Evolutionary conservation across 176 grass and related monocot genomes (phyloP).

Genomic region (Juncus inflexus): DNA sequence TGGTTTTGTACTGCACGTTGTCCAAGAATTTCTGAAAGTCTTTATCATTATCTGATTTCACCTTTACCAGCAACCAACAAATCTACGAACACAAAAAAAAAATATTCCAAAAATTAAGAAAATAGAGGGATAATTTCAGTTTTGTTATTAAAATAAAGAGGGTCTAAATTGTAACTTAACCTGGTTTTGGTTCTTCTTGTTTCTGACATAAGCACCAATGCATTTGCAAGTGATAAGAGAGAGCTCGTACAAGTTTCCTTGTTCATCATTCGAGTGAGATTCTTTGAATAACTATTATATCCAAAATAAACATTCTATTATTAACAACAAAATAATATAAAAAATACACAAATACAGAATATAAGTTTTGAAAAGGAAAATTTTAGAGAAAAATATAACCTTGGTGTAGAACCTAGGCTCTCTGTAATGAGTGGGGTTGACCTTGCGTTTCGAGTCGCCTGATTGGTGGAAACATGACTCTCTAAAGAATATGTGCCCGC

Average conservation of each 20-base stretch:
- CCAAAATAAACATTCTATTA: neutral
- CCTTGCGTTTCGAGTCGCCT: slow-evolving; percentile 94
- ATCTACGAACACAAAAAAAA: slow-evolving; percentile 38
- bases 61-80: slow-evolving; percentile 90
- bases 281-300: slow-evolving; percentile 75
- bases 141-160: too few relatives aligned
- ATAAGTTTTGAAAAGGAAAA: neutral
- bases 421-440: slow-evolving; percentile 88
- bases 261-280: slow-evolving; percentile 52
- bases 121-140: too few relatives aligned
- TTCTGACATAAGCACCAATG: slow-evolving; percentile 87
- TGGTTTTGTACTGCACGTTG: slow-evolving; percentile 95
- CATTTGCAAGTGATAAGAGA: slow-evolving; percentile 84
- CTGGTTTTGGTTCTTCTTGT: slow-evolving; percentile 99
- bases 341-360: neutral
- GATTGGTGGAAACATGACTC: slow-evolving; percentile 98
- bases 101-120: too few relatives aligned
- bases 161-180: slow-evolving; percentile 21
- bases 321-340: slow-evolving; percentile 7
- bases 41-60: slow-evolving; percentile 69
- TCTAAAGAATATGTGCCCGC: slow-evolving; percentile 92
- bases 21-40: slow-evolving; percentile 91
- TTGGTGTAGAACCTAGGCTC: slow-evolving; percentile 96
- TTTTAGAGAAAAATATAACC: slow-evolving; percentile 30
- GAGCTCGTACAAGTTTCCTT: slow-evolving; percentile 66